Evolutionary conservation across 257 asterid species (phyloP).

Genomic region (Forsythia suspensa): DNA sequence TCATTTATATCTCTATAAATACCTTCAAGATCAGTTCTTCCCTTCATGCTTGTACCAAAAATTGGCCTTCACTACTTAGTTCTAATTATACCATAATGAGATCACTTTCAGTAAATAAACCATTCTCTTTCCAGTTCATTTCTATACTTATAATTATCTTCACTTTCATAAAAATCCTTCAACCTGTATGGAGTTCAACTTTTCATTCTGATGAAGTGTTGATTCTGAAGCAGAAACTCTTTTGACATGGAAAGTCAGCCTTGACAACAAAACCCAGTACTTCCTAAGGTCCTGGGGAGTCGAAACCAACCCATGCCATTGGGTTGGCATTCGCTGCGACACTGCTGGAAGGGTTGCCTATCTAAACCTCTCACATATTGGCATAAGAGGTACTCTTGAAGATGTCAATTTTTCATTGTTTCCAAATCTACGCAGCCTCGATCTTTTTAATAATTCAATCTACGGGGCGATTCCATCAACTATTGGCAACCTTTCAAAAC

Average conservation of each 20-base stretch:
- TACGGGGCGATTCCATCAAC: slow-evolving; percentile 17
- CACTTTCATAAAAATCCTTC: not conserved
- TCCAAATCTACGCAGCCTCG: not conserved
- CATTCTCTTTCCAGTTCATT: not conserved
- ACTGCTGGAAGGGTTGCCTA: not conserved
- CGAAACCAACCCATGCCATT: not conserved
- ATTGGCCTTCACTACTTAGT: not conserved
- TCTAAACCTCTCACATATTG: slow-evolving; percentile 17
- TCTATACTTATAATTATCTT: too few species aligned
- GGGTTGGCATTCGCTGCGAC: slow-evolving; percentile 27
- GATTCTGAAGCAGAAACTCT: slow-evolving; percentile 10
- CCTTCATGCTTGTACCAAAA: too few species aligned
- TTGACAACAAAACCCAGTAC: slow-evolving; percentile 19
- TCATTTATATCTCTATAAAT: too few species aligned
- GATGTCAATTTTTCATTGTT: slow-evolving; percentile 23
- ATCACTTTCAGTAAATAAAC: not conserved
- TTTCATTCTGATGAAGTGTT: not conserved
- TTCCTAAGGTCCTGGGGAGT: slow-evolving; percentile 22
- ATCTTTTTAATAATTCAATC: slow-evolving; percentile 20
- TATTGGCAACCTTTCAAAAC: slow-evolving; percentile 19
- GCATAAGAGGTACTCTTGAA: slow-evolving; percentile 21
- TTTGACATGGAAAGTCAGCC: slow-evolving; percentile 30
- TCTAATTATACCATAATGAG: not conserved
- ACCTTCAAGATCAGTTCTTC: too few species aligned
- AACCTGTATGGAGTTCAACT: not conserved